phyloP scores from a whole-genome alignment of 2,329 filamentous ascomycete genomes.

The Aspergillus sojae region DNA sequence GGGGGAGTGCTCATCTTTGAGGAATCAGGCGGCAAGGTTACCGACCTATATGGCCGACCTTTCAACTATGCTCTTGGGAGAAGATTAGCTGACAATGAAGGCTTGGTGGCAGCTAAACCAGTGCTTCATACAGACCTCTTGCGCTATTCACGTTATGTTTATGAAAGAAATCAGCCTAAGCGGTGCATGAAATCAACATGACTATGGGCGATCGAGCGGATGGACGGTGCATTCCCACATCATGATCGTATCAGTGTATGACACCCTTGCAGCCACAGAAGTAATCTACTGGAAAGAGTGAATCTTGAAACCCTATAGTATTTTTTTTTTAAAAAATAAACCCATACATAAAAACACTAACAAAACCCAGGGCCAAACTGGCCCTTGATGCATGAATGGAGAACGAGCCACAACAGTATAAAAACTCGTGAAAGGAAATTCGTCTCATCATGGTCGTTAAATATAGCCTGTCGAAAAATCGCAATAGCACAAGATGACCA shows the following conservation, averaged over 20 bases:
- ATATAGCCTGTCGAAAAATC: slow-evolving; percentile 25
- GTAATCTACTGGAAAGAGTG: not conserved
- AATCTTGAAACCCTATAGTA: not conserved
- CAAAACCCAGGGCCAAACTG: slow-evolving; percentile 1
- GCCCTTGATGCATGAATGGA: slow-evolving; percentile 17
- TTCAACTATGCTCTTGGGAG: slow-evolving; percentile 11
- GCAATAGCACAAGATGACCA: slow-evolving; percentile 22
- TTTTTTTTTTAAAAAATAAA: slow-evolving; percentile 8
- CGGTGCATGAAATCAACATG: not conserved
- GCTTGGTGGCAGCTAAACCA: slow-evolving; percentile 12
- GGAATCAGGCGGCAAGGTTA: slow-evolving; percentile 14
- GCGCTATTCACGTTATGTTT: not conserved
- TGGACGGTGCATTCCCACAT: too few species aligned
- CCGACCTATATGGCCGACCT: slow-evolving; percentile 12
- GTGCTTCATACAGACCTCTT: slow-evolving; percentile 7
- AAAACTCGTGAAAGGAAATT: slow-evolving; percentile 33
- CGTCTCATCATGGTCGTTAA: slow-evolving; percentile 42
- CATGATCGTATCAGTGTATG: too few species aligned
- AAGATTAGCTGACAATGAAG: slow-evolving; percentile 8
- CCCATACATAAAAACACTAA: slow-evolving; percentile 14
- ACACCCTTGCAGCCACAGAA: too few species aligned
- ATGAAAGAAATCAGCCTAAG: not conserved
- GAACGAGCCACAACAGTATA: slow-evolving; percentile 23
- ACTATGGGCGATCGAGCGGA: not conserved
- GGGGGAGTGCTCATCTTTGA: slow-evolving; percentile 15